Base-by-base conservation (phyloP, 2,329 filamentous ascomycete genomes). In the Penicillium freii region DNA sequence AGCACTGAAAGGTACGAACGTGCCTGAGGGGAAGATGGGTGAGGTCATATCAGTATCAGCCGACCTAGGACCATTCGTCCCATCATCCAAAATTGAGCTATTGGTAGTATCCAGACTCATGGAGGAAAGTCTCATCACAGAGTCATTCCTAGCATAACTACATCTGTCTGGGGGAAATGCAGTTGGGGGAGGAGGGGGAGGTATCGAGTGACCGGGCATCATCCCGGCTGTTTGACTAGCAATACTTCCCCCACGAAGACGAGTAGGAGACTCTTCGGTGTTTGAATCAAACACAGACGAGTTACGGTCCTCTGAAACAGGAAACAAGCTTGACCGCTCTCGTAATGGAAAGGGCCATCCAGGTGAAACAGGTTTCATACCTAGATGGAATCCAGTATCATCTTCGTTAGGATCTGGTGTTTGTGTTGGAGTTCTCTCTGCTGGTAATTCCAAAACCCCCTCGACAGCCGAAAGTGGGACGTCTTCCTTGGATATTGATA, bases 101-200 rank as follows among this genome's bases (percentile, higher is more conserved):
- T 74, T 71, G 4, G 71, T 73, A 1, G 72, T 75, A 50, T 74
- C 73, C 1, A 75, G 56, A 50, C 73, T 75, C 58, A 73, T 59
- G 1, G 71, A 73, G 13, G 73, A 75, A 39, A 73, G 63, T 3
- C 73, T 66, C 61, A 70, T 65, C 5, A 64, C 53, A 5, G 72
- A 75, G 52, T 74, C 72, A 40, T 74, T 73, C 54, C 67, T 68
- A 27, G 71, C 64, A 15, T 74, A 66, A 33, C 66, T 69, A 54
- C 73, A 70, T 36, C 71, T 63, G 42, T 71, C 70, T n/a, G 66
- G 64, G 19, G 64, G 65, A 54, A 65, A 69, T 10, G 69, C 67
- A 43, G 66, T 61, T 5, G 71, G 66, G 1, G 74, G 75, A 34
- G 71, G 65, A 9, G 73, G 70, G 6, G 73, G 70, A 23, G 74